These are phyloP conservation scores for Scalesia atractyloides DNA, from an alignment of 129 eudicot species.

Conservation along the genomic window DNA sequence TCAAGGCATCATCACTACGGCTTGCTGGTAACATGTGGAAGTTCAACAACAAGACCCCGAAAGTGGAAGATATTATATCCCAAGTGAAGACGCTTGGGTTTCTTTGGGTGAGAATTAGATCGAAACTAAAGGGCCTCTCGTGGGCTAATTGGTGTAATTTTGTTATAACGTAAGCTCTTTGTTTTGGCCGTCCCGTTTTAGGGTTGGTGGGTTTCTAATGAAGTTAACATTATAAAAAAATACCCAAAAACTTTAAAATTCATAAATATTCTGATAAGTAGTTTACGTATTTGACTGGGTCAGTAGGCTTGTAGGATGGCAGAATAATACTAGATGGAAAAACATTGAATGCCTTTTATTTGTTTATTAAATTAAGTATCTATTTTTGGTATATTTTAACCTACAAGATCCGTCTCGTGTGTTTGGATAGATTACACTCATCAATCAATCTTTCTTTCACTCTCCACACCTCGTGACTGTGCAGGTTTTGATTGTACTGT, in stretches of 20 bases:
- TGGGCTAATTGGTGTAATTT: too few relatives aligned
- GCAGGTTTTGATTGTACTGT: conserved; percentile 49
- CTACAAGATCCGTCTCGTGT: conserved; percentile 37
- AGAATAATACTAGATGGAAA: conserved; percentile 30
- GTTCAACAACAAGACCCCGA: too few relatives aligned
- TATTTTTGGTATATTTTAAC: conserved; percentile 38
- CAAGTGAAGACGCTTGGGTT: too few relatives aligned
- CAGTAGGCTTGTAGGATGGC: conserved; percentile 23
- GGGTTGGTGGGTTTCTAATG: too few relatives aligned
- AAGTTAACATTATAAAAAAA: too few relatives aligned
- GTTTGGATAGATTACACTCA: conserved; percentile 27
- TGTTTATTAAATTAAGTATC: conserved; percentile 35
- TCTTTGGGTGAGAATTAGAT: too few relatives aligned
- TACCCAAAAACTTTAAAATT: not conserved
- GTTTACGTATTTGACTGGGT: conserved; percentile 45
- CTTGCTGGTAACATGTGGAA: too few relatives aligned
- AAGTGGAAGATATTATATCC: too few relatives aligned
- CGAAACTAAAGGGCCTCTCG: too few relatives aligned
- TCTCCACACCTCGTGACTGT: conserved; percentile 36
- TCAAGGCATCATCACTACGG: too few relatives aligned
- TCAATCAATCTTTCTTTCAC: conserved; percentile 28
- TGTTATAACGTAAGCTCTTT: too few relatives aligned
- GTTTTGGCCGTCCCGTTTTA: too few relatives aligned
- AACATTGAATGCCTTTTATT: conserved; percentile 34
- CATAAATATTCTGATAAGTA: conserved; percentile 6